phyloP scores from a whole-genome alignment of 1,284 basidiomycete genomes.

The Lentinula novae-zelandiae region DNA sequence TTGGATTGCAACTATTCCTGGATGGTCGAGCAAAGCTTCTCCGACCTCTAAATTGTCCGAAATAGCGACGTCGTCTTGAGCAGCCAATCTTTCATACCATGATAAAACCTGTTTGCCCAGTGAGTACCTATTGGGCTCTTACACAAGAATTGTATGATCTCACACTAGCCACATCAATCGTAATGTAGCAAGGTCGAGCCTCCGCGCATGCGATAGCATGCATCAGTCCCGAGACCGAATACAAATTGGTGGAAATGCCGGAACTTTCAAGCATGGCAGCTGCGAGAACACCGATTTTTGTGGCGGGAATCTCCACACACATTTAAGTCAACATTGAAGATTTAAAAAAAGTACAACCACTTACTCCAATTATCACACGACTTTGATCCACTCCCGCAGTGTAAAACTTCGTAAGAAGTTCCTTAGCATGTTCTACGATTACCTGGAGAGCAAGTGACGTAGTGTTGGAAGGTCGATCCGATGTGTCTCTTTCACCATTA shows the following conservation, averaged over 20 bases:
- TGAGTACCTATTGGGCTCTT: not conserved
- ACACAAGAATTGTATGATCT: conserved; percentile 19
- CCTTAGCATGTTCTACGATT: conserved; percentile 40
- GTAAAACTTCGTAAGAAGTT: conserved; percentile 37
- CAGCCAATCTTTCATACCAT: conserved; percentile 32
- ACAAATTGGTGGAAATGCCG: conserved; percentile 47
- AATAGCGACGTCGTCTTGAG: conserved; percentile 18
- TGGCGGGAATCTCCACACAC: conserved; percentile 49
- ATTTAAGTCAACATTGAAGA: no score
- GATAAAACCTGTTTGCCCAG: conserved; percentile 31
- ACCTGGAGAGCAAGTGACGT: conserved; percentile 21
- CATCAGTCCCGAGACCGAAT: conserved; percentile 43
- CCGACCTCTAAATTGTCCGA: conserved; percentile 8
- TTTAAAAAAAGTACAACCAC: conserved; percentile 15
- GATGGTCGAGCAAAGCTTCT: conserved; percentile 27
- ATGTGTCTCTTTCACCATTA: conserved; percentile 3
- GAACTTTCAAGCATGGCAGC: conserved; percentile 35
- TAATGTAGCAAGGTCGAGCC: conserved; percentile 43
- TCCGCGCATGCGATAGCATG: conserved; percentile 54
- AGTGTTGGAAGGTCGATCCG: not conserved
- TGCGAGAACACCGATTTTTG: conserved; percentile 48
- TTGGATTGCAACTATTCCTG: conserved; percentile 46
- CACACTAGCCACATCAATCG: conserved; percentile 46
- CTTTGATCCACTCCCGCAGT: conserved; percentile 33
- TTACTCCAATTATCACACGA: conserved; percentile 48